Percentiles rank a stretch among this genome's conserved stretches.
Conservation (phyloP, 139 green algal species). For the Nannochloris sp. region DNA sequence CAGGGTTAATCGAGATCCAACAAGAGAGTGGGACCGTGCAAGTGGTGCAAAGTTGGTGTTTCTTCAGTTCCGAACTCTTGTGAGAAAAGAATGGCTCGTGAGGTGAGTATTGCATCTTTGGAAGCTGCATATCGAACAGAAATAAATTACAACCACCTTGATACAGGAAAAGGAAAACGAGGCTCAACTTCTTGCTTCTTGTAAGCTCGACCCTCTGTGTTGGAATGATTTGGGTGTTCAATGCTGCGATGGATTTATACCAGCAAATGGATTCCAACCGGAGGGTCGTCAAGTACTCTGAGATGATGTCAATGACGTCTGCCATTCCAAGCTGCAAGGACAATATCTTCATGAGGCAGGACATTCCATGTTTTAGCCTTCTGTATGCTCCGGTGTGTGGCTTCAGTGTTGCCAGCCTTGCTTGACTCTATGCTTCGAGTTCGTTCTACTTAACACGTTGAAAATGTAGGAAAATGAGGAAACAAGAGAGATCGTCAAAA, state of each 20-base stretch:
- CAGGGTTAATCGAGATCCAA: too few relatives aligned
- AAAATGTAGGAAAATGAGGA: neutral
- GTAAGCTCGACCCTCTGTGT: slow-evolving; percentile 37
- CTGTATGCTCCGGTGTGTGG: slow-evolving; percentile 24
- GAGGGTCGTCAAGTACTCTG: neutral
- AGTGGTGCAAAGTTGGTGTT: too few relatives aligned
- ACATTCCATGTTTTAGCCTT: slow-evolving; percentile 25
- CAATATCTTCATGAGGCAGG: slow-evolving; percentile 34
- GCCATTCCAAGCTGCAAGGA: slow-evolving; percentile 26
- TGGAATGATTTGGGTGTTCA: slow-evolving; percentile 27
- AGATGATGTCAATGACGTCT: neutral
- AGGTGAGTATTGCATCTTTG: too few relatives aligned
- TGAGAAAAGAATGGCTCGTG: too few relatives aligned
- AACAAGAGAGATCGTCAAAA: slow-evolving; percentile 22
- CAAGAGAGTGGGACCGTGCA: too few relatives aligned
- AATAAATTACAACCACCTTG: neutral
- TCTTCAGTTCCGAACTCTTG: too few relatives aligned
- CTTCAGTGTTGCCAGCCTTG: neutral
- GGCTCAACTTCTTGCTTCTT: slow-evolving; percentile 35
- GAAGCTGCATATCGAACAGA: too few relatives aligned
- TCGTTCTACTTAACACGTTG: too few relatives aligned
- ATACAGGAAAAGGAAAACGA: slow-evolving; percentile 27
- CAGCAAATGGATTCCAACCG: slow-evolving; percentile 9
- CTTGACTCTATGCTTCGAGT: too few relatives aligned
- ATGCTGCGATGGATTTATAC: slow-evolving; percentile 21